phyloP scores from a whole-genome alignment of 306 rosid genomes.

The Lathyrus tuberosus region DNA sequence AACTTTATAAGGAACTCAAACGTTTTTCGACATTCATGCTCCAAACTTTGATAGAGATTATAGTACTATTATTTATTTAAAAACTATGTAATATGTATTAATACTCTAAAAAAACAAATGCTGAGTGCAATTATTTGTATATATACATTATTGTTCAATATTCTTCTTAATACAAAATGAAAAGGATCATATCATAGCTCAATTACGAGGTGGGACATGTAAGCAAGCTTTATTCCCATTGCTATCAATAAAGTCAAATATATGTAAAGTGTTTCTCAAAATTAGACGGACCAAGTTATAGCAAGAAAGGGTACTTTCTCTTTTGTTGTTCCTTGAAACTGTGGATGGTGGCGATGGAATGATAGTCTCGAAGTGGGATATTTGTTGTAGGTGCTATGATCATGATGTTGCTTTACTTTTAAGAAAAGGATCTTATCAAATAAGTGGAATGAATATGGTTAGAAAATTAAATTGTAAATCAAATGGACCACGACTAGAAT shows the following conservation, averaged over 20 bases:
- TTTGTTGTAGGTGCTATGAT: slow-evolving; percentile 4
- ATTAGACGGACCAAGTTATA: slow-evolving; percentile 21
- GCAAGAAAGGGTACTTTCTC: not conserved
- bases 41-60: too few relatives aligned
- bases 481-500: too few relatives aligned
- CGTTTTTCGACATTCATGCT: too few relatives aligned
- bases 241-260: slow-evolving; percentile 31
- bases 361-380: slow-evolving; percentile 32
- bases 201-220: slow-evolving; percentile 36
- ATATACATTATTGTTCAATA: not conserved
- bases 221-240: slow-evolving; percentile 34
- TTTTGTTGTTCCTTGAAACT: slow-evolving; percentile 36
- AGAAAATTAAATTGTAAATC: too few relatives aligned
- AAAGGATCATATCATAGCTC: slow-evolving; percentile 18
- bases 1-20: too few relatives aligned
- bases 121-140: not conserved
- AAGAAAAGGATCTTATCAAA: slow-evolving; percentile 10
- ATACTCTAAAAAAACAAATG: not conserved
- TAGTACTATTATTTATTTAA: too few relatives aligned
- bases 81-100: not conserved
- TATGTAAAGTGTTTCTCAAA: slow-evolving; percentile 9
- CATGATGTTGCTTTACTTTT: slow-evolving; percentile 32
- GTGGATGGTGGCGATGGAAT: slow-evolving; percentile 33
- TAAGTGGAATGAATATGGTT: too few relatives aligned
- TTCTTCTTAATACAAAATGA: not conserved